phyloP scores from a whole-genome alignment of 2,329 filamentous ascomycete species.

The Microdochium nivale region DNA sequence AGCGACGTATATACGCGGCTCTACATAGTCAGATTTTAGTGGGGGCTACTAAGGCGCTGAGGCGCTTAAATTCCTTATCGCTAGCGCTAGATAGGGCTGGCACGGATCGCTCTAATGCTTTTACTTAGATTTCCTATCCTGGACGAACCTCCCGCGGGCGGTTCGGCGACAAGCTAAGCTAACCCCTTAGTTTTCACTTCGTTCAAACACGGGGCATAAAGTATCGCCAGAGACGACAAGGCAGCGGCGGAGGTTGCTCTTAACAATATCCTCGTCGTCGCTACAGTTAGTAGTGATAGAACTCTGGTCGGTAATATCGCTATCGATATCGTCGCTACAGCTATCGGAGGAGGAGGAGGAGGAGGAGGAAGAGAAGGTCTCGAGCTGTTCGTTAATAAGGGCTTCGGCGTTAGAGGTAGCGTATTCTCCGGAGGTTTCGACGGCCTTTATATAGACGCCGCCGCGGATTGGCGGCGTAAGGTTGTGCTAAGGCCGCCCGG shows the following conservation, averaged over 20 bases:
- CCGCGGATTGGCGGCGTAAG: conserved; percentile 50
- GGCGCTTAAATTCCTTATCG: too few relatives aligned
- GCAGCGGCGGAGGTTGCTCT: background rate
- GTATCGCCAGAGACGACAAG: background rate
- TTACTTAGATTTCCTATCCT: too few relatives aligned
- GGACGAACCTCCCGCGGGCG: too few relatives aligned
- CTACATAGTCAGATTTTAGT: too few relatives aligned
- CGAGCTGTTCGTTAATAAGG: background rate
- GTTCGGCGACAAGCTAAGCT: too few relatives aligned
- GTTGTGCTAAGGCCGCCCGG: conserved; percentile 45
- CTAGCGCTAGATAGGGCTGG: too few relatives aligned
- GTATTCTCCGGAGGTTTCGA: background rate
- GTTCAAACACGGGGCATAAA: too few relatives aligned
- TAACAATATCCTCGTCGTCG: conserved; percentile 1
- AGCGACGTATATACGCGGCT: too few relatives aligned
- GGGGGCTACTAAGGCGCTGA: too few relatives aligned
- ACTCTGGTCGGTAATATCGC: conserved; percentile 5
- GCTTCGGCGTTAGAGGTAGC: conserved; percentile 1
- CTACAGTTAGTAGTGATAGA: conserved; percentile 7
- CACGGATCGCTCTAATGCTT: too few relatives aligned
- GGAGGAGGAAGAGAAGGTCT: too few relatives aligned
- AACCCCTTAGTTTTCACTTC: too few relatives aligned
- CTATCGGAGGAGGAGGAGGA: conserved; percentile 6
- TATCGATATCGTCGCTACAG: conserved; percentile 7
- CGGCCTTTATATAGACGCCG: conserved; percentile 25